Base-by-base conservation (phyloP, 495 filamentous ascomycete genomes). In the Annulohypoxylon nitens region DNA sequence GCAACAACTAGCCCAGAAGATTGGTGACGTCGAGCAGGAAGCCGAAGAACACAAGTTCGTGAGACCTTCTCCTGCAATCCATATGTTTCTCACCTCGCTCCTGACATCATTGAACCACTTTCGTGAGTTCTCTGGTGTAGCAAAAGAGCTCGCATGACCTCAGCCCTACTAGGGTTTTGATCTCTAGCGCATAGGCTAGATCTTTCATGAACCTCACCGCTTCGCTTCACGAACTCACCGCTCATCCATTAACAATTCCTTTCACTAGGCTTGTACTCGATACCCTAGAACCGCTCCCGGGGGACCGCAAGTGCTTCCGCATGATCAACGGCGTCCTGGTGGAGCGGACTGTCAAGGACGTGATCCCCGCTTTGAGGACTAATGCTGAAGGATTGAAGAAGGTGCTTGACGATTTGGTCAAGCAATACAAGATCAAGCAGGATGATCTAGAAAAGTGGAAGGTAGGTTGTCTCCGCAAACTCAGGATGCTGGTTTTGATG, bases 361-460 rank as follows among this genome's bases (percentile, higher is more conserved):
- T 98, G 41, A 85, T 97, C 43, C 96, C 96, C 9, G 91, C 93
- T 26, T 86, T 99, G 58, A 90, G 92, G 82, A 97, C 93, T n/a
- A 98, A 98, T 81, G 91, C 92, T 30, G 96, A 98, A 68, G 95
- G 96, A 20, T 79, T 99, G 81, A 97, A 93, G 85, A 96, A 97
- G 77, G 95, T 98, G n/a, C 83, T 99, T 66, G 95, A 97, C 74
- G 94, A 97, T 74, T 83, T 99, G 67, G 86, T 99, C 80, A 98
- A 97, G 87, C 93, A 98, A 82, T 99, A 99, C 86, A 97, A 97
- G 86, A 82, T 85, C 25, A 97, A 97, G 84, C 94, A 99, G 83
- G 88, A 91, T 34, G 96, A 99, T 78, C 89, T 99, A 86, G 96
- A 99, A 78, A 95, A 89, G 81, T 99, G 96, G 96, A 99, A 99